Base-by-base conservation (phyloP, 139 green algal genomes). In the Chlorella sorokiniana region DNA sequence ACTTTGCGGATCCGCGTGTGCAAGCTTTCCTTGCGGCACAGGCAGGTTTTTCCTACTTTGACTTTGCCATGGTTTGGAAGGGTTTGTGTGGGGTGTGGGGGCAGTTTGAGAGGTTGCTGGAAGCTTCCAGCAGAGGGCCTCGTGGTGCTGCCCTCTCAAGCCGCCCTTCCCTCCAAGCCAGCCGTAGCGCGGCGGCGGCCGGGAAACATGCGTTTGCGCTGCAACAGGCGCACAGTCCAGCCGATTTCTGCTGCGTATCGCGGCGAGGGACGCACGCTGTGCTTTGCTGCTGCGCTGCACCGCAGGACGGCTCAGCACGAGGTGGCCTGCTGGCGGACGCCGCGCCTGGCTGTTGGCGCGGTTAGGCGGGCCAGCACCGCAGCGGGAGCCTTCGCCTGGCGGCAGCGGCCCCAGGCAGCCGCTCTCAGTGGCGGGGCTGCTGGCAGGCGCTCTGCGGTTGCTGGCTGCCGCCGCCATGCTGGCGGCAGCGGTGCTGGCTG, bases 1-100 rank as follows among this genome's bases (percentile, higher is more conserved):
- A 78, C 25, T 78, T 78, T 65, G 48, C 45, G 23, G 71, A 78
- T 38, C 25, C 25, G 1, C 48, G 48, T 22, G 71, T 78, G 71
- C 48, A 67, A 37, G 51, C 71, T 3, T 78, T 78, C 51, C 71
- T 78, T 22, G 71, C 71, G 1, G 45, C 71, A 8, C 51, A 78
- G 71, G 71, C 51, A 27, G 18, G 71, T 10, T 16, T 22, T n/a
- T 65, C 48, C 48, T 59, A 59, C 48, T 11, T 16, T 25, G 14
- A 59, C 48, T 59, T 59, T 11, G 16, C 14, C 48, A 59, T 11
- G 48, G 48, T 59, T 25, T 11, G 48, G 48, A 25, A n/a, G n/a
- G n/a, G n/a, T n/a, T n/a, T n/a, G n/a, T n/a, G n/a, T n/a, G n/a
- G n/a, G n/a, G n/a, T n/a, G n/a, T n/a, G n/a, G n/a, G n/a, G n/a